These are phyloP conservation scores for Plasmodium coatneyi DNA, from an alignment of 169 alveolate genomes.

Conservation along the genomic window DNA sequence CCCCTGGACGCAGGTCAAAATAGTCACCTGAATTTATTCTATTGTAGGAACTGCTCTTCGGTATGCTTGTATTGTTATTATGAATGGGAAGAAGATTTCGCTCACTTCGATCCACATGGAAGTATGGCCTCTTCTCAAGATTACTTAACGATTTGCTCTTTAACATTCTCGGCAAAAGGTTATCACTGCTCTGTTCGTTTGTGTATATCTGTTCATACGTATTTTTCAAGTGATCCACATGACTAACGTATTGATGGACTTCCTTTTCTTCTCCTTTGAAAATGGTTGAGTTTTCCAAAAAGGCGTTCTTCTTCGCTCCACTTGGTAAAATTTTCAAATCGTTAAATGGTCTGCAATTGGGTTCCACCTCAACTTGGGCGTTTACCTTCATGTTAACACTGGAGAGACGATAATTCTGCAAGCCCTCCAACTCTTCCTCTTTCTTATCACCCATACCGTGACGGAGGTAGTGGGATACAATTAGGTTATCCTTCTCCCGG, in stretches of 20 bases:
- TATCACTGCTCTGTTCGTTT: not conserved
- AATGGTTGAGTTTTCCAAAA: not conserved
- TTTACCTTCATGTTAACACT: not conserved
- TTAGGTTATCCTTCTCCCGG: not conserved
- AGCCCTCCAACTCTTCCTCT: not conserved
- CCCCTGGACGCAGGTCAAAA: not conserved
- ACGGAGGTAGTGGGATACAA: not conserved
- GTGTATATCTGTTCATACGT: not conserved
- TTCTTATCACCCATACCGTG: not conserved
- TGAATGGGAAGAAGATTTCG: not conserved
- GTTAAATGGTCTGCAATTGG: not conserved
- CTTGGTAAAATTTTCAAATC: not conserved
- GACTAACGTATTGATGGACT: not conserved
- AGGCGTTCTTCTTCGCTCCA: not conserved
- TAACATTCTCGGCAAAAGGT: not conserved
- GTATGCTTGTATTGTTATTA: not conserved
- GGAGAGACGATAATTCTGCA: not conserved
- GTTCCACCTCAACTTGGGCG: not conserved
- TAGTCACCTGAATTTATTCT: not conserved
- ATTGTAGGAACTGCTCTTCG: not conserved
- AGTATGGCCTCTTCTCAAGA: not conserved
- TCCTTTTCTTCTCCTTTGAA: not conserved
- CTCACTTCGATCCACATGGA: not conserved
- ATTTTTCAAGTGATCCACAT: not conserved
- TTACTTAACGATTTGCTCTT: not conserved